These are phyloP conservation scores for Camellia sinensis DNA, from an alignment of 148 eudicot genomes.

Conservation along the genomic window DNA sequence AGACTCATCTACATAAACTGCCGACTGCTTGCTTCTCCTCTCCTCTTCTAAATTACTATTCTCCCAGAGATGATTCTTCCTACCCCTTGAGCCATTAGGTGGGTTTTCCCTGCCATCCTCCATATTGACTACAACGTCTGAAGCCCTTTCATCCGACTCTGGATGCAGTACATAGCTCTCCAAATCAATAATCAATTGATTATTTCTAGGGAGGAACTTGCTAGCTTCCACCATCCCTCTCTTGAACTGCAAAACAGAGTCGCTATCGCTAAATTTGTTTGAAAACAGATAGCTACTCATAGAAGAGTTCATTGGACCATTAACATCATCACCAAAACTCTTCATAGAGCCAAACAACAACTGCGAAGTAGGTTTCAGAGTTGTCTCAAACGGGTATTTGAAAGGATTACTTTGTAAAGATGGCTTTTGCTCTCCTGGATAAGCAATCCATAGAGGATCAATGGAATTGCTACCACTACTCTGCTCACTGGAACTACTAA, in stretches of 20 bases:
- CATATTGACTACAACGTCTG: conserved; percentile 22
- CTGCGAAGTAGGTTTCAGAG: conserved; percentile 19
- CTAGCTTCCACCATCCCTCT: conserved; percentile 53
- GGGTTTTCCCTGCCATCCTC: conserved; percentile 32
- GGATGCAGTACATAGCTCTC: conserved; percentile 24
- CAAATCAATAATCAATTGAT: conserved; percentile 28
- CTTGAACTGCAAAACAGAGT: conserved; percentile 47
- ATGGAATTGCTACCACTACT: conserved; percentile 29
- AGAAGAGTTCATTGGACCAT: conserved; percentile 11
- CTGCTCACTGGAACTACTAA: conserved; percentile 36
- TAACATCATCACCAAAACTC: conserved; percentile 11
- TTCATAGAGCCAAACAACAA: conserved; percentile 26
- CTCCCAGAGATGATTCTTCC: conserved; percentile 45
- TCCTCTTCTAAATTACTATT: conserved; percentile 39
- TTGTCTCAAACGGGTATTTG: conserved; percentile 26
- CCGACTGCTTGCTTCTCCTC: conserved; percentile 43
- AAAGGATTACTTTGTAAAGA: conserved; percentile 23
- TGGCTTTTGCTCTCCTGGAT: conserved; percentile 34
- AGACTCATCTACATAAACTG: conserved; percentile 37
- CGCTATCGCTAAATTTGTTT: conserved; percentile 26
- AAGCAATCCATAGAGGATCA: conserved; percentile 34
- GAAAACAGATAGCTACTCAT: conserved; percentile 19
- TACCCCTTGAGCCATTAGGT: conserved; percentile 33
- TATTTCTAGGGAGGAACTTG: conserved; percentile 38
- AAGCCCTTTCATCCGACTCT: conserved; percentile 14